Base-by-base conservation (phyloP, 345 rosid species). In the Gossypium thurberi region DNA sequence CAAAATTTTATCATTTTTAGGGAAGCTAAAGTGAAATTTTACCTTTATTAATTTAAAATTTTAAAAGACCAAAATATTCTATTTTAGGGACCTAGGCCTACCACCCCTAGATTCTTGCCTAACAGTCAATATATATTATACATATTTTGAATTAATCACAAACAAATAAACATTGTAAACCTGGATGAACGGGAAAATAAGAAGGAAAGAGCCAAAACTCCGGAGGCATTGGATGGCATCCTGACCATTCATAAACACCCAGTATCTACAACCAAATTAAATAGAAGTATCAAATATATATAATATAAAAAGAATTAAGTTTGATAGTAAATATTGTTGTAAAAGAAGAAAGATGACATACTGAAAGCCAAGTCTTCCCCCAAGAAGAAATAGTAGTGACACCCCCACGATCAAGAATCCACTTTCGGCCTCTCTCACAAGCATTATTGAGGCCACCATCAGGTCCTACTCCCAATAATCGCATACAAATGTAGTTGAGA, bases 151-250 rank as follows among this genome's bases (percentile, higher is more conserved):
- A 48, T 15, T 14, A 14, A 53, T 26, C 43, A 1, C 9, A 13
- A 60, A 25, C n/a, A 25, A 14, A 60, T 1, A 12, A 33, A 40
- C 1, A 2, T 42, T 8, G 11, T 55, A 11, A 46, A 85, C 91
- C 84, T 78, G 89, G 91, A 77, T 83, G 85, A 76, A 87, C 55
- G 53, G 82, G 85, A 61, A 84, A 81, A 73, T 53, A 82, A 2
- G 88, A 69, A 74, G 91, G 91, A 74, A 87, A 78, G 68, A 84
- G 80, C 89, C 89, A 87, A 76, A 87, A 87, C 80, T 87, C 91
- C 0, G 91, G 91, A 60, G 91, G 91, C 86, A 87, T 85, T 14
- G 91, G 91, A 76, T 87, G 83, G 77, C 81, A 60, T 58, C 91
- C 91, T n/a, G 81, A 76, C 89, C 89, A 87, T n/a, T 88, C 90